Conservation (phyloP, 257 asterid species). For the Perilla frutescens region DNA sequence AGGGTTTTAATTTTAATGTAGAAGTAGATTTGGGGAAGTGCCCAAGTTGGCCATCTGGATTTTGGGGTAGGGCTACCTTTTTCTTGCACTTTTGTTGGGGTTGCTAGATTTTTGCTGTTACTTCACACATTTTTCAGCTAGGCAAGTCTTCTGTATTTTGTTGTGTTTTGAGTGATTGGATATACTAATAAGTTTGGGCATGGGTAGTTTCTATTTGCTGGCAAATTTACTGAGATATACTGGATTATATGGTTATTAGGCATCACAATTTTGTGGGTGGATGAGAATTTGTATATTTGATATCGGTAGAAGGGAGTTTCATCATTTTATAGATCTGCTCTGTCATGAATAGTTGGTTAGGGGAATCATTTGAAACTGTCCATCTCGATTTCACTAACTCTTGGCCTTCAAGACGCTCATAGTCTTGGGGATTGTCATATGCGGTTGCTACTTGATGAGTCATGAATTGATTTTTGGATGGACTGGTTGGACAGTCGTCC, state of each 20-base stretch:
- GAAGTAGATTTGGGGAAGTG: conserved; percentile 2
- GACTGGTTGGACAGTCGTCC: background rate
- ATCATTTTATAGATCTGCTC: no score
- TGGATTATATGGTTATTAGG: background rate
- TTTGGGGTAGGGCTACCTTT: background rate
- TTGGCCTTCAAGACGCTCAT: background rate
- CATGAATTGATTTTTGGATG: background rate
- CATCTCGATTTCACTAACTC: background rate
- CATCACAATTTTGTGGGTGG: background rate
- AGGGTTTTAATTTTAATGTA: conserved; percentile 3
- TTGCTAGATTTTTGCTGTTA: background rate
- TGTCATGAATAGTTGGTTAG: no score
- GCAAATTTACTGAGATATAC: conserved; percentile 11
- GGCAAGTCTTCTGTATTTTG: background rate
- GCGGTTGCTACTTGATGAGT: background rate
- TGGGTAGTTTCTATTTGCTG: background rate
- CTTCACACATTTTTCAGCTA: background rate
- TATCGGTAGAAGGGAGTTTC: background rate
- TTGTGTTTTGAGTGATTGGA: background rate
- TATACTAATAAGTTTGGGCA: background rate
- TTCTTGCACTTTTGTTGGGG: background rate
- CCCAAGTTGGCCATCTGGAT: background rate
- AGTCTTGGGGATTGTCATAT: background rate
- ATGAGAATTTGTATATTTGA: background rate
- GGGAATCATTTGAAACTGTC: background rate